Base-by-base conservation (phyloP, 2,329 filamentous ascomycete genomes). In the Cytospora chrysosperma region DNA sequence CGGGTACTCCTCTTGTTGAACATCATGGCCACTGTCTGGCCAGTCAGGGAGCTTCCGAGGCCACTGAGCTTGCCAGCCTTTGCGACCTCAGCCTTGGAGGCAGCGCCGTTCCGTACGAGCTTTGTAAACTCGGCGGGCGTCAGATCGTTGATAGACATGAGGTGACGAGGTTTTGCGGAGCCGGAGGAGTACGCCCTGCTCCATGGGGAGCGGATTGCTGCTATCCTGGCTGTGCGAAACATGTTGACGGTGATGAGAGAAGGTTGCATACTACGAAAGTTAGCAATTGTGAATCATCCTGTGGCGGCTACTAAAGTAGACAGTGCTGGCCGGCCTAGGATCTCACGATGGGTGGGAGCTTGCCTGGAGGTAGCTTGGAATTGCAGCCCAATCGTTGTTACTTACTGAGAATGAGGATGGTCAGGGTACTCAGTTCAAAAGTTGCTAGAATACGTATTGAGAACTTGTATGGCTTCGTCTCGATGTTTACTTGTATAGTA, bases 1-100 rank as follows among this genome's bases (percentile, higher is more conserved):
- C 95, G 87, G 15, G 95, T 99, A 71, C 91, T 96, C 69, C 93
- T 88, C 80, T 99, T 99, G 83, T 85, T 96, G 82, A 99, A 99
- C 83, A 96, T 92, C 88, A 99, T 90, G 69, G 95, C 94, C 34
- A 99, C 86, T 0, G 93, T 93, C 76, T 92, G 87, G 59, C 92
- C 91, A 0, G 84, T 77, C 67, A 99, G 79, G 13, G 85, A 80
- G 49, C 83, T 82, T 60, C 83, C 79, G 61, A 96, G 79, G 51
- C 81, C 78, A 57, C 79, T 75, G 3, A 89, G 86, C 55, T 85
- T 78, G 60, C 83, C 80, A 53, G 86, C 85, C 24, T 86, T 85
- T 75, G 96, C 96, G 79, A 94, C 86, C 62, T 86, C 81, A 61
- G 85, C 77, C 77, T 98, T 98, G 79, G 92, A 86, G 51, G 83